phyloP scores from a whole-genome alignment of 1,284 basidiomycete genomes.

The Ustilago shanxiensis region DNA sequence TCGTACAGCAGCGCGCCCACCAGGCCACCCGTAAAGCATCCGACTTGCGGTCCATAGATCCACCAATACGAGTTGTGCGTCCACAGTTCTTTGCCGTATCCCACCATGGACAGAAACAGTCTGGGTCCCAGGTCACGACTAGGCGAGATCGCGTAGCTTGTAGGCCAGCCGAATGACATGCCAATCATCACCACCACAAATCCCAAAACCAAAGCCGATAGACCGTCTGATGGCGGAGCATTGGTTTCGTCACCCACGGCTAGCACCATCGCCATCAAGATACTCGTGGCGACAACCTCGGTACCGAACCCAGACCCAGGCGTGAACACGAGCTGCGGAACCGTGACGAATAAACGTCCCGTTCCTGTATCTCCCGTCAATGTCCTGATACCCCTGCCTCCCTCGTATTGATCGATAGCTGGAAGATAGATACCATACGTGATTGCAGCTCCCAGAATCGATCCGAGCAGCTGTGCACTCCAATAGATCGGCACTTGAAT shows the following conservation, averaged over 20 bases:
- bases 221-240: slow-evolving; percentile 73
- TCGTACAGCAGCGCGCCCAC: slow-evolving; percentile 70
- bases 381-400: slow-evolving; percentile 77
- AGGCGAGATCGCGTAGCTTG: slow-evolving; percentile 76
- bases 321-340: slow-evolving; percentile 70
- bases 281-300: slow-evolving; percentile 52
- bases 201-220: slow-evolving; percentile 75
- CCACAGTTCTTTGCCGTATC: slow-evolving; percentile 74
- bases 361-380: slow-evolving; percentile 73
- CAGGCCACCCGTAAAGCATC: slow-evolving; percentile 64
- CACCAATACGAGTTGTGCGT: slow-evolving; percentile 78
- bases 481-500: slow-evolving; percentile 82
- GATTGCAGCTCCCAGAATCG: slow-evolving; percentile 77
- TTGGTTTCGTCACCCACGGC: slow-evolving; percentile 70
- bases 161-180: slow-evolving; percentile 75
- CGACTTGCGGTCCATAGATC: slow-evolving; percentile 77
- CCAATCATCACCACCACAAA: slow-evolving; percentile 75
- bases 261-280: slow-evolving; percentile 57
- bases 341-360: slow-evolving; percentile 81
- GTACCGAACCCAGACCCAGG: slow-evolving; percentile 42
- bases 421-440: slow-evolving; percentile 83
- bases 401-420: slow-evolving; percentile 80
- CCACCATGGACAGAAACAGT: slow-evolving; percentile 75
- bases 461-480: slow-evolving; percentile 80
- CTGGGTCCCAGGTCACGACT: slow-evolving; percentile 78